phyloP scores from a whole-genome alignment of 2,329 filamentous ascomycete species.

The Alternaria panax region DNA sequence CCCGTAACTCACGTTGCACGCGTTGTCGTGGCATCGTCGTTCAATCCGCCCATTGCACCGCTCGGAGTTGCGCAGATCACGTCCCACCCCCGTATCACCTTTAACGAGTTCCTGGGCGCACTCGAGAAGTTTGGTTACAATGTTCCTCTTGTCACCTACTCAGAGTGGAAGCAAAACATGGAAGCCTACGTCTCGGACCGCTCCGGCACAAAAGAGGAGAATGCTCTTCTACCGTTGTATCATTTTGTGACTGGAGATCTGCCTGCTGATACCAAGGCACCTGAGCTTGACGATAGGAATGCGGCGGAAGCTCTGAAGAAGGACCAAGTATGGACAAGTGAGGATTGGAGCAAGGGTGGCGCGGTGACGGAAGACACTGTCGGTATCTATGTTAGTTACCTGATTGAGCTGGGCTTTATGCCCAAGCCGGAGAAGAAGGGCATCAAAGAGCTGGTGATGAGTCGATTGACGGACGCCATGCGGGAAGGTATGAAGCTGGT shows the following conservation, averaged over 20 bases:
- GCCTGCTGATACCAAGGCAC: slow-evolving; percentile 73
- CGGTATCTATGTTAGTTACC: slow-evolving; percentile 69
- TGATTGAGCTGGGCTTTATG: slow-evolving; percentile 70
- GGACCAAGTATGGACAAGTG: slow-evolving; percentile 66
- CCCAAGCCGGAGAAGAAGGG: slow-evolving; percentile 44
- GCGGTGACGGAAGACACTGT: slow-evolving; percentile 68
- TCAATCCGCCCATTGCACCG: slow-evolving; percentile 66
- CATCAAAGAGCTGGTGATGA: slow-evolving; percentile 36
- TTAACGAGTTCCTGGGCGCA: slow-evolving; percentile 77
- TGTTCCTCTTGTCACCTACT: slow-evolving; percentile 71
- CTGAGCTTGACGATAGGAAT: slow-evolving; percentile 77
- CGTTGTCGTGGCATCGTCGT: slow-evolving; percentile 77
- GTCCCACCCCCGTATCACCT: slow-evolving; percentile 76
- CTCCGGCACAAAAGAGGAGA: slow-evolving; percentile 68
- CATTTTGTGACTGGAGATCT: slow-evolving; percentile 76
- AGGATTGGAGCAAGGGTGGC: slow-evolving; percentile 63
- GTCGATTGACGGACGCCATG: slow-evolving; percentile 42
- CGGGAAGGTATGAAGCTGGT: slow-evolving; percentile 45
- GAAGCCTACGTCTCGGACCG: slow-evolving; percentile 69
- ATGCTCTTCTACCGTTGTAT: slow-evolving; percentile 74
- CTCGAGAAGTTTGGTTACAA: slow-evolving; percentile 77
- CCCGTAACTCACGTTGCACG: slow-evolving; percentile 84
- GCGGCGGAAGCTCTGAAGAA: slow-evolving; percentile 69
- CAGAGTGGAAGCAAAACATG: slow-evolving; percentile 72
- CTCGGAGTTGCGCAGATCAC: slow-evolving; percentile 79